phyloP scores from a whole-genome alignment of 495 filamentous ascomycete genomes.

The Penicillium verhagenii region DNA sequence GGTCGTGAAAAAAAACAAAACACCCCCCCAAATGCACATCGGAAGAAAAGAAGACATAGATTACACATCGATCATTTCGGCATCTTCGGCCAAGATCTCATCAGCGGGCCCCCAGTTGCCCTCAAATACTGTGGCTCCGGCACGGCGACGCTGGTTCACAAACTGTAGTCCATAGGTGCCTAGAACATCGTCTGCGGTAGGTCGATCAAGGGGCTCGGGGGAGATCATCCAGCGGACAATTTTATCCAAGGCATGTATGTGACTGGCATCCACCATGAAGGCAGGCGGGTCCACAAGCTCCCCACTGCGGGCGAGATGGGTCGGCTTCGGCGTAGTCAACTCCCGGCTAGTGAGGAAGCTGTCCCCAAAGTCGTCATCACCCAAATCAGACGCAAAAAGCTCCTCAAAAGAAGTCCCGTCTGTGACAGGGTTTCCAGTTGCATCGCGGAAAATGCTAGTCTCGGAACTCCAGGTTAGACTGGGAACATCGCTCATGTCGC shows the following conservation, averaged over 20 bases:
- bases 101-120: constrained; percentile 91
- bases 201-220: constrained; percentile 69
- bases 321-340: constrained; percentile 25
- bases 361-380: constrained; percentile 41
- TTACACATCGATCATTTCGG: constrained; percentile 73
- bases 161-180: constrained; percentile 67
- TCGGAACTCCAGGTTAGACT: constrained; percentile 76
- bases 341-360: constrained; percentile 32
- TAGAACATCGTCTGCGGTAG: constrained; percentile 70
- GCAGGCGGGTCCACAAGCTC: constrained; percentile 74
- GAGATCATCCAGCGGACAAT: constrained; percentile 87
- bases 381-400: constrained; percentile 50
- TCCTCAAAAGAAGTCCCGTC: constrained; percentile 49
- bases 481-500: constrained; percentile 82
- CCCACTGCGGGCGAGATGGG: constrained; percentile 45
- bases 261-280: constrained; percentile 77
- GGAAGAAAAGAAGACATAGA: constrained; percentile 28
- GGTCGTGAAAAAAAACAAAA: constrained; percentile 30
- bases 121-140: constrained; percentile 88
- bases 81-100: constrained; percentile 65
- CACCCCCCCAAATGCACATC: constrained; percentile 42
- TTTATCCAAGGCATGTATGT: constrained; percentile 74
- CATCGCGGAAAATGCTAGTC: constrained; percentile 67
- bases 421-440: constrained; percentile 64
- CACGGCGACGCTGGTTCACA: constrained; percentile 69